These are phyloP conservation scores for Sporothrix globosa DNA, from an alignment of 2,329 filamentous ascomycete genomes.

Conservation along the genomic window DNA sequence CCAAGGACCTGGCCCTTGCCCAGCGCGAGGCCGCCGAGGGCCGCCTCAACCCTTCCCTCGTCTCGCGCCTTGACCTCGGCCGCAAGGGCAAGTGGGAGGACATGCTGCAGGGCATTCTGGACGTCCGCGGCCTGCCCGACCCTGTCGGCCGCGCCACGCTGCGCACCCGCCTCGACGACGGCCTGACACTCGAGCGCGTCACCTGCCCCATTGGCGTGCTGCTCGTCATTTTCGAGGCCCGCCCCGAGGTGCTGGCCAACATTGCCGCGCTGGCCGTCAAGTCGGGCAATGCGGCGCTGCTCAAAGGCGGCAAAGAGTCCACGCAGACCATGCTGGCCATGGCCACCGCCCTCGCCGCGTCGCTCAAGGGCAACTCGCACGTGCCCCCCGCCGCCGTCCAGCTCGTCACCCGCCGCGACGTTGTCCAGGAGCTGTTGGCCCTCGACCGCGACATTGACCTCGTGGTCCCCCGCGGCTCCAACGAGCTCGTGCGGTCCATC, in stretches of 20 bases:
- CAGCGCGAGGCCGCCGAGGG: slow-evolving; percentile 70
- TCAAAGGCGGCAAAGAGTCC: slow-evolving; percentile 97
- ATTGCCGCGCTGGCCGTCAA: slow-evolving; percentile 96
- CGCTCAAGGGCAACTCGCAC: slow-evolving; percentile 77
- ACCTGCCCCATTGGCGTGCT: slow-evolving; percentile 97
- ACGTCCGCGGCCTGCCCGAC: slow-evolving; percentile 82
- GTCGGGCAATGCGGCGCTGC: slow-evolving; percentile 92
- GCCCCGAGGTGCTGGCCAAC: slow-evolving; percentile 97
- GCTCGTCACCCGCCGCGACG: slow-evolving; percentile 90
- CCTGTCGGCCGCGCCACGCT: slow-evolving; percentile 86
- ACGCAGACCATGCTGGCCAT: slow-evolving; percentile 94
- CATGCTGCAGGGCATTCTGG: slow-evolving; percentile 92
- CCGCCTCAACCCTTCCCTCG: slow-evolving; percentile 75
- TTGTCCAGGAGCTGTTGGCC: slow-evolving; percentile 81
- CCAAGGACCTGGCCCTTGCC: slow-evolving; percentile 76
- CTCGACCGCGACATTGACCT: slow-evolving; percentile 90
- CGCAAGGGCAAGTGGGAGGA: slow-evolving; percentile 94
- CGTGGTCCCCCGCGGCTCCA: slow-evolving; percentile 88
- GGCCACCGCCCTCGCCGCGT: slow-evolving; percentile 77
- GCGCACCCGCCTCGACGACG: slow-evolving; percentile 83
- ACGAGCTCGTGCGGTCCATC: slow-evolving; percentile 86
- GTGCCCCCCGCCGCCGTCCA: slow-evolving; percentile 89
- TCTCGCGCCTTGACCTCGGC: slow-evolving; percentile 84
- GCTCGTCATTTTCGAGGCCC: slow-evolving; percentile 96
- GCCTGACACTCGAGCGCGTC: slow-evolving; percentile 80